Evolutionary conservation across 192 early-diverging fungal genomes (phyloP).

Genomic region (Mortierella hygrophila): DNA sequence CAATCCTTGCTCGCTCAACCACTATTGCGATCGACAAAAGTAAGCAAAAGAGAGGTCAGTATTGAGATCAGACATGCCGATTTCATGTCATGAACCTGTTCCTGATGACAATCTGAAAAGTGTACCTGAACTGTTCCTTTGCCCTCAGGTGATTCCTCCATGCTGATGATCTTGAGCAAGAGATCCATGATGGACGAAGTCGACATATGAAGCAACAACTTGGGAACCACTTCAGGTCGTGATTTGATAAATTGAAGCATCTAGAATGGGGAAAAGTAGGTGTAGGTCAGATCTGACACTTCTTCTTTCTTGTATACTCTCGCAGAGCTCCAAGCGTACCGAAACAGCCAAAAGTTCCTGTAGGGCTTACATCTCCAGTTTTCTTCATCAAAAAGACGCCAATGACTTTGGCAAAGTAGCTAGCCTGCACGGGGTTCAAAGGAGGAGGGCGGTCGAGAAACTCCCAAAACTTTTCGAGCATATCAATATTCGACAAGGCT

Average conservation of each 20-base stretch:
- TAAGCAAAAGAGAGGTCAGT: neutral
- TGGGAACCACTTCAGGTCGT: conserved; percentile 78
- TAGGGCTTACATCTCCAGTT: conserved; percentile 73
- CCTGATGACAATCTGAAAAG: neutral
- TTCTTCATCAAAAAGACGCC: conserved; percentile 88
- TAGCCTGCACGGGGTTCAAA: conserved; percentile 83
- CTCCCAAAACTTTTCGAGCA: conserved; percentile 86
- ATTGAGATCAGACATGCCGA: neutral
- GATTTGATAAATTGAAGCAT: conserved; percentile 87
- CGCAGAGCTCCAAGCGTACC: too few relatives aligned
- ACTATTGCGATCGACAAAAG: conserved; percentile 58
- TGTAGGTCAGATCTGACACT: neutral
- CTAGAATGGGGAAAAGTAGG: conserved; percentile 49
- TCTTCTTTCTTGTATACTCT: too few relatives aligned
- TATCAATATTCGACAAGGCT: conserved; percentile 72
- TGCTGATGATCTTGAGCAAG: conserved; percentile 89
- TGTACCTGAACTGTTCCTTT: conserved; percentile 83
- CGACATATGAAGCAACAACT: conserved; percentile 85
- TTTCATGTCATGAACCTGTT: neutral
- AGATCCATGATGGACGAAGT: conserved; percentile 91
- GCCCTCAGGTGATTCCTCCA: conserved; percentile 89
- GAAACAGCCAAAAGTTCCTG: too few relatives aligned
- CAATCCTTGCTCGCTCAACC: conserved; percentile 87
- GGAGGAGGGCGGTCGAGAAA: conserved; percentile 80
- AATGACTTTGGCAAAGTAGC: conserved; percentile 92